Conservation (phyloP, 169 alveolate genomes). For the Eimeria maxima region DNA sequence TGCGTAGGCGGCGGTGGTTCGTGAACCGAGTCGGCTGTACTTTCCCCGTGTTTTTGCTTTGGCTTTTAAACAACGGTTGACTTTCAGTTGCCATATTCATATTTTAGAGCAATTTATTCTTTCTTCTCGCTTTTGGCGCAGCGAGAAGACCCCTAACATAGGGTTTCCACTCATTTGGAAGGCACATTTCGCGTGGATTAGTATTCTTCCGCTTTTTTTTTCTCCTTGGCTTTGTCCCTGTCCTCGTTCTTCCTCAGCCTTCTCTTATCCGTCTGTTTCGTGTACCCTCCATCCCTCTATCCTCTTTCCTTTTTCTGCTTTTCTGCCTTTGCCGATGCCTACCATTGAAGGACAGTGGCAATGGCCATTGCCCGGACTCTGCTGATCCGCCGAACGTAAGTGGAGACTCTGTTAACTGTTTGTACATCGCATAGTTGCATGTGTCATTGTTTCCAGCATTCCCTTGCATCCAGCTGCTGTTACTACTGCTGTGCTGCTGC, state of each 20-base stretch:
- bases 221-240: not conserved
- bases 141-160: not conserved
- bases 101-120: not conserved
- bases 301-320: no score
- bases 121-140: not conserved
- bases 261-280: no score
- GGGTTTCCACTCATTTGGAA: not conserved
- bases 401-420: not conserved
- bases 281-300: no score
- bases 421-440: not conserved
- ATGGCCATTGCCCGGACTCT: slow-evolving; percentile 64
- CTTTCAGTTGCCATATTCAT: not conserved
- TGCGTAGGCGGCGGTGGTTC: not conserved
- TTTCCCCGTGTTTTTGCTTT: not conserved
- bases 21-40: not conserved
- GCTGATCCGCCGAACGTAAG: slow-evolving; percentile 62
- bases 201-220: not conserved
- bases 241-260: not conserved
- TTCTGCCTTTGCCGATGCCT: not conserved
- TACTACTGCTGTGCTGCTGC: not conserved
- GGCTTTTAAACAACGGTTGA: not conserved
- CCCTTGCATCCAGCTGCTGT: not conserved
- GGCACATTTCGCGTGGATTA: no score
- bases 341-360: not conserved
- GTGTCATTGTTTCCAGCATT: no score